These are phyloP conservation scores for Rhodotorula sp. DNA, from an alignment of 1,284 basidiomycete genomes.

Conservation along the genomic window DNA sequence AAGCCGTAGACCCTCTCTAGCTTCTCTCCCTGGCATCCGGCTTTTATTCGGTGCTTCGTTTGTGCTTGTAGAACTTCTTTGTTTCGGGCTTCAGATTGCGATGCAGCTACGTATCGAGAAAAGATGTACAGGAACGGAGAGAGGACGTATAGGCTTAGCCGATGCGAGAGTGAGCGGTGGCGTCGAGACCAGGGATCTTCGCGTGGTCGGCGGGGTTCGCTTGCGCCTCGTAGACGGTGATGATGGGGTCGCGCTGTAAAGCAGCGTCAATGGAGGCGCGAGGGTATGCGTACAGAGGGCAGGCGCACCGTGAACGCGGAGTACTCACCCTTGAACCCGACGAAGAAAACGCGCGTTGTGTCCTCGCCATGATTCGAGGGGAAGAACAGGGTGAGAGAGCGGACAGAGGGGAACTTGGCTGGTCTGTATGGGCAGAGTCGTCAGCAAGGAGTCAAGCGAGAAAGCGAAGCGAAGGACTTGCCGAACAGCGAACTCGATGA, in stretches of 20 bases:
- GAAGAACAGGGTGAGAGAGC: slow-evolving; percentile 44
- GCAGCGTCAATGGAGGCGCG: too few species aligned
- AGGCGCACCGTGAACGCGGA: slow-evolving; percentile 27
- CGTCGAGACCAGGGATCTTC: slow-evolving; percentile 40
- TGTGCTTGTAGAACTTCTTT: neutral
- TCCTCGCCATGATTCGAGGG: slow-evolving; percentile 44
- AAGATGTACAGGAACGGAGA: neutral
- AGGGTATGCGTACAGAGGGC: too few species aligned
- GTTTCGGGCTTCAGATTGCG: neutral
- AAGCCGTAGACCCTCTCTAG: neutral
- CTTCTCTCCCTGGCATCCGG: neutral
- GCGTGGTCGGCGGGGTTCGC: slow-evolving; percentile 44
- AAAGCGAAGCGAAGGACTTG: neutral
- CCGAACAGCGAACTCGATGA: slow-evolving; percentile 43
- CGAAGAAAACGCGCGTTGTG: slow-evolving; percentile 41
- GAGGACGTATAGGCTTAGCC: slow-evolving; percentile 1
- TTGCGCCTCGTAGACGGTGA: slow-evolving; percentile 43
- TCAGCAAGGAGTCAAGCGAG: neutral
- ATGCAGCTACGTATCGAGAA: neutral
- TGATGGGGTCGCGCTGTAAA: slow-evolving; percentile 36
- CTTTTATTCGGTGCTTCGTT: neutral
- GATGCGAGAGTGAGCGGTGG: slow-evolving; percentile 25
- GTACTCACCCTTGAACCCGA: slow-evolving; percentile 45
- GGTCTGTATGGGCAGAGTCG: slow-evolving; percentile 18
- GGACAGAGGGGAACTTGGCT: slow-evolving; percentile 40